Evolutionary conservation across 2,329 filamentous ascomycete species (phyloP).

Genomic region (Fusarium nodosum): DNA sequence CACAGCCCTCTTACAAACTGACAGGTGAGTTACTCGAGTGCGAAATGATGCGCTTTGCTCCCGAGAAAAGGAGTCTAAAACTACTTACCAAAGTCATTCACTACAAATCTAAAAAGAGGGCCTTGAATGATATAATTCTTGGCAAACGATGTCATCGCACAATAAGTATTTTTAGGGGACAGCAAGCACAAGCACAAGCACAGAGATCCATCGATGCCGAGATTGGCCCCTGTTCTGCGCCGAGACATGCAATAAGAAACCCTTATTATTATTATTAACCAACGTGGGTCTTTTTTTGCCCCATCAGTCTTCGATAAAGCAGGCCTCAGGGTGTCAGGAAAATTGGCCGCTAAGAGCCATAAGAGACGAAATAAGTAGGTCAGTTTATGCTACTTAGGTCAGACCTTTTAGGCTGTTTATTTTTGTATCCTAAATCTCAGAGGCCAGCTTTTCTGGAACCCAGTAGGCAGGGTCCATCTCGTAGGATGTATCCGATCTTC

Average conservation of each 20-base stretch:
- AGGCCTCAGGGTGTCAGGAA: too few relatives aligned
- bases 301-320: slow-evolving; percentile 1
- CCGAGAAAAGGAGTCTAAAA: slow-evolving; percentile 1
- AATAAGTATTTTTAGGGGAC: slow-evolving; percentile 9
- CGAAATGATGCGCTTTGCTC: slow-evolving; percentile 13
- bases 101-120: slow-evolving; percentile 8
- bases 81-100: background rate
- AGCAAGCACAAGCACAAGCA: background rate
- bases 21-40: slow-evolving; percentile 8
- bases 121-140: slow-evolving; percentile 17
- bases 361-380: too few relatives aligned
- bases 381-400: too few relatives aligned
- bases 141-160: slow-evolving; percentile 37
- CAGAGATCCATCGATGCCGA: slow-evolving; percentile 25
- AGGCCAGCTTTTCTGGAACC: too few relatives aligned
- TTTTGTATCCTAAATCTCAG: too few relatives aligned
- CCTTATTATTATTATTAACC: background rate
- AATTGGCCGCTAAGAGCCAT: too few relatives aligned
- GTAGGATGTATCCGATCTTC: slow-evolving; percentile 29
- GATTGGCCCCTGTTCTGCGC: slow-evolving; percentile 18
- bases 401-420: too few relatives aligned
- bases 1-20: slow-evolving; percentile 28
- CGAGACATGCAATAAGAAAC: slow-evolving; percentile 10
- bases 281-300: slow-evolving; percentile 7
- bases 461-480: slow-evolving; percentile 7